phyloP scores from a whole-genome alignment of 306 rosid genomes.

The Prunus davidiana region DNA sequence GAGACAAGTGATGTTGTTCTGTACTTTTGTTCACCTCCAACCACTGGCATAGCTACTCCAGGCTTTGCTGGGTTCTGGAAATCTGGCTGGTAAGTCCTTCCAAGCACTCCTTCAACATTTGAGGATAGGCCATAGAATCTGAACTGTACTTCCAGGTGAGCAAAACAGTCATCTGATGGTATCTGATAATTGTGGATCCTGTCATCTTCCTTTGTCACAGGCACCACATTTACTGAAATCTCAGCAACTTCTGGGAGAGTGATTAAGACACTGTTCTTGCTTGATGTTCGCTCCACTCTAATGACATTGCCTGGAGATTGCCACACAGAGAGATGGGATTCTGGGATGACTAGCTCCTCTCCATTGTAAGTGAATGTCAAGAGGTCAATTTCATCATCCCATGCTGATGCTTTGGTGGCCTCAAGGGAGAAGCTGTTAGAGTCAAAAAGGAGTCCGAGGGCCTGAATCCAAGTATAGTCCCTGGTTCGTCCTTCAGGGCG shows the following conservation, averaged over 20 bases:
- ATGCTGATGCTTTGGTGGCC: conserved; percentile 46
- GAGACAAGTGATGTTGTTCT: conserved; percentile 68
- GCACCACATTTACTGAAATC: conserved; percentile 65
- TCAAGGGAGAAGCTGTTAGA: conserved; percentile 51
- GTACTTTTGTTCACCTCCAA: conserved; percentile 79
- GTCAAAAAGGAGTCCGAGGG: conserved; percentile 63
- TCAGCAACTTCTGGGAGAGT: conserved; percentile 52
- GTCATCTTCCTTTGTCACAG: conserved; percentile 75
- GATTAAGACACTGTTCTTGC: conserved; percentile 50
- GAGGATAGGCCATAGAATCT: conserved; percentile 58
- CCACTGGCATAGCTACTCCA: conserved; percentile 80
- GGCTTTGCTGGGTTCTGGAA: conserved; percentile 65
- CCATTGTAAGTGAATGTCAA: conserved; percentile 53
- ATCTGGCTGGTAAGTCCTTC: conserved; percentile 80
- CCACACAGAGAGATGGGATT: conserved; percentile 54
- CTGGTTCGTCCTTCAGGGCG: conserved; percentile 56
- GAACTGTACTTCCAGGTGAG: conserved; percentile 86
- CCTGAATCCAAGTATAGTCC: conserved; percentile 88
- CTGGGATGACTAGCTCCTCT: conserved; percentile 45
- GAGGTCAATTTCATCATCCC: conserved; percentile 54
- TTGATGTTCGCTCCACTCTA: conserved; percentile 61
- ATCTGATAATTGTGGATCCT: conserved; percentile 68
- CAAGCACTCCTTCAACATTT: conserved; percentile 80
- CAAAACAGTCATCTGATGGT: conserved; percentile 66
- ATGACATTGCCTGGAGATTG: conserved; percentile 29